Base-by-base conservation (phyloP, 768 basidiomycete species). In the Trametes cingulata region DNA sequence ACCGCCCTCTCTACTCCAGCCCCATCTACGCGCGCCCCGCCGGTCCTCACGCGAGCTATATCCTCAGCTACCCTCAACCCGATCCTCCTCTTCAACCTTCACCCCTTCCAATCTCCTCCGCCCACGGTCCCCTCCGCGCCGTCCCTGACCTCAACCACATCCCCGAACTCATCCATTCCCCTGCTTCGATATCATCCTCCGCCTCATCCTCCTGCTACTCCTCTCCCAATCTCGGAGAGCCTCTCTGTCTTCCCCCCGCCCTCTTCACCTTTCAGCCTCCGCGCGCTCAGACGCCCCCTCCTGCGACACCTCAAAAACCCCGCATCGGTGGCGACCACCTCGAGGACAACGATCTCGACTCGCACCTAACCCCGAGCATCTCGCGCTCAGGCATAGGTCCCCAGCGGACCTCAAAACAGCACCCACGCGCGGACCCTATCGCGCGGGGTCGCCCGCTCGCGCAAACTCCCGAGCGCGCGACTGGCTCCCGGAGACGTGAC, bases 1-100 rank as follows among this genome's bases (percentile, higher is more conserved):
- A 73, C 39, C 75, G 72, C 42, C 73, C 69, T 3, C 60, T 75
- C 46, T 74, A 74, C 57, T 65, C 77, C 72, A 48, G 63, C 59
- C 22, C 63, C 46, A 61, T 57, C 54, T 60, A 57, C 40, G 46
- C 62, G 36, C 63, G 60, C 41, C 52, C 63, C 55, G 37, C 50
- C 48, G 41, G 50, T 22, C 52, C 65, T 46, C 54, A 37, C 27
- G 55, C 66, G 9, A 64, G 67, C 43, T 60, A 67, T 60, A 70
- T 73, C 43, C 54, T 69, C 57, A 67, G 69, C 63, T 73, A 74
- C 61, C 73, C 73, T 0, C 72, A 72, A n/a, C 66, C 72, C 12
- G 65, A 68, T 25, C 64, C 71, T 1, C 72, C 71, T 14, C 62
- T 64, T 6, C 59, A 60, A 9, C 65, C 64, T 20, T 27, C 33